A percentile compares a stretch with the other conserved stretches of the same genome.
Evolutionary conservation across 208 protist species (phyloP).

Genomic region (Leishmania tarentolae): DNA sequence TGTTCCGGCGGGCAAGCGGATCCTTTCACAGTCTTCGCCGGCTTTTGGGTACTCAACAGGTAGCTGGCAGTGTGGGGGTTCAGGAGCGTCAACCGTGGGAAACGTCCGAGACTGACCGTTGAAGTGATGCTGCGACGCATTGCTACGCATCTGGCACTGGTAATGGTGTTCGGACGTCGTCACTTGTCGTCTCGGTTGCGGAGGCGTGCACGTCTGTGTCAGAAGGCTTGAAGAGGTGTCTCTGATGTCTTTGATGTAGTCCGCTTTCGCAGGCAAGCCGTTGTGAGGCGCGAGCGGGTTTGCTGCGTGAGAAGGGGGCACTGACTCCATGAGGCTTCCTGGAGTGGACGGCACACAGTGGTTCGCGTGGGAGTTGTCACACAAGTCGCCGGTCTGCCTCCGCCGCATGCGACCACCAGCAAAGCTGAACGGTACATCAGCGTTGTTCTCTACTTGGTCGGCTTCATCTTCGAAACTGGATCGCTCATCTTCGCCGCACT

Average conservation of each 20-base stretch:
- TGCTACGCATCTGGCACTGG: neutral
- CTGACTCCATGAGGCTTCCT: neutral
- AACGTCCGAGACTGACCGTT: neutral
- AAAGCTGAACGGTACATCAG: slow-evolving; percentile 7
- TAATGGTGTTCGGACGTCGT: neutral
- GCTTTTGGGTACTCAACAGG: slow-evolving; percentile 35
- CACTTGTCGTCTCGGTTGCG: neutral
- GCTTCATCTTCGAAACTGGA: slow-evolving; percentile 14
- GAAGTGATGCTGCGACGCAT: neutral
- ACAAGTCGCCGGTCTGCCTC: no score
- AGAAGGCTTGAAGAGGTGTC: neutral
- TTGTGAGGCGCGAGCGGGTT: neutral
- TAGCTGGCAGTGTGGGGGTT: neutral
- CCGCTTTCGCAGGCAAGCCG: neutral
- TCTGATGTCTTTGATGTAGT: neutral
- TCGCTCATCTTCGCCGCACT: neutral
- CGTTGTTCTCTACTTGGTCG: slow-evolving; percentile 21
- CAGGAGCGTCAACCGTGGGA: neutral
- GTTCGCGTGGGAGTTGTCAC: neutral
- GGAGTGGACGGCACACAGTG: neutral
- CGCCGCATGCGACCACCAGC: slow-evolving; percentile 17
- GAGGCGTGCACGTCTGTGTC: neutral
- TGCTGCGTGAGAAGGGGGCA: no score
- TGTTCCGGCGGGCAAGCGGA: slow-evolving; percentile 45
- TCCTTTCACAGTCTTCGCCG: slow-evolving; percentile 55